These are phyloP conservation scores for Incumbomyces delicatus DNA, from an alignment of 2,329 filamentous ascomycete genomes.

Conservation along the genomic window DNA sequence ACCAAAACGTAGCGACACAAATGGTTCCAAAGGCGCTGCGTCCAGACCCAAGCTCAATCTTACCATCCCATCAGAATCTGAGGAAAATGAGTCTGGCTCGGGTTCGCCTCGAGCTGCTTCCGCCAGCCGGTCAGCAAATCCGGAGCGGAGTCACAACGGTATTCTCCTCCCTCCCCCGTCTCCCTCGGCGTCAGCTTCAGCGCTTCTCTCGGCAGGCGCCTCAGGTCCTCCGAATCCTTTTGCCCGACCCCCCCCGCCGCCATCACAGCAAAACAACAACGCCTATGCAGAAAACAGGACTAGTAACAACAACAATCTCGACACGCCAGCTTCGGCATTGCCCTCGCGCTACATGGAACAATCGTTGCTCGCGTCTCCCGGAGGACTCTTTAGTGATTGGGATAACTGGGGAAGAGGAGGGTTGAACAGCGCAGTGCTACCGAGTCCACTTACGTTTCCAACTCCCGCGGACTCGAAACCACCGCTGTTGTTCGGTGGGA, in stretches of 20 bases:
- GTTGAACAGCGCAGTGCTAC: slow-evolving; percentile 71
- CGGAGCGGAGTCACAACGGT: slow-evolving; percentile 36
- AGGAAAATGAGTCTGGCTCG: slow-evolving; percentile 63
- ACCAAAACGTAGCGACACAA: slow-evolving; percentile 60
- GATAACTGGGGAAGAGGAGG: slow-evolving; percentile 36
- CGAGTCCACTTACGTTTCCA: slow-evolving; percentile 84
- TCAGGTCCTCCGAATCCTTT: slow-evolving; percentile 92
- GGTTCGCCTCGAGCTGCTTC: slow-evolving; percentile 58
- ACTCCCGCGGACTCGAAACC: slow-evolving; percentile 49
- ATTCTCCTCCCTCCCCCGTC: slow-evolving; percentile 77
- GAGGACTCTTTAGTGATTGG: slow-evolving; percentile 89
- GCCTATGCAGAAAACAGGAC: slow-evolving; percentile 29
- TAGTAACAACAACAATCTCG: slow-evolving; percentile 33
- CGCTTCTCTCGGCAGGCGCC: slow-evolving; percentile 80
- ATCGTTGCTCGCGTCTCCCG: slow-evolving; percentile 80
- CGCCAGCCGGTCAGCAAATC: slow-evolving; percentile 24
- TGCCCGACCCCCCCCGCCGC: slow-evolving; percentile 72
- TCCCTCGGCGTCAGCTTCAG: slow-evolving; percentile 69
- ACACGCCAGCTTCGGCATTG: slow-evolving; percentile 87
- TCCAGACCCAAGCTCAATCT: slow-evolving; percentile 79
- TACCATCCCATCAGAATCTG: slow-evolving; percentile 86
- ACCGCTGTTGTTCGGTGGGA: slow-evolving; percentile 25
- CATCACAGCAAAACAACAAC: slow-evolving; percentile 29
- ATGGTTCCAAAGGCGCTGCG: slow-evolving; percentile 52
- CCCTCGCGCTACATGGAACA: slow-evolving; percentile 85